Evolutionary conservation across 2,329 filamentous ascomycete genomes (phyloP), one percentile per base, ranked within the genome.

Genomic region (Chaetomiaceae sp.): DNA sequence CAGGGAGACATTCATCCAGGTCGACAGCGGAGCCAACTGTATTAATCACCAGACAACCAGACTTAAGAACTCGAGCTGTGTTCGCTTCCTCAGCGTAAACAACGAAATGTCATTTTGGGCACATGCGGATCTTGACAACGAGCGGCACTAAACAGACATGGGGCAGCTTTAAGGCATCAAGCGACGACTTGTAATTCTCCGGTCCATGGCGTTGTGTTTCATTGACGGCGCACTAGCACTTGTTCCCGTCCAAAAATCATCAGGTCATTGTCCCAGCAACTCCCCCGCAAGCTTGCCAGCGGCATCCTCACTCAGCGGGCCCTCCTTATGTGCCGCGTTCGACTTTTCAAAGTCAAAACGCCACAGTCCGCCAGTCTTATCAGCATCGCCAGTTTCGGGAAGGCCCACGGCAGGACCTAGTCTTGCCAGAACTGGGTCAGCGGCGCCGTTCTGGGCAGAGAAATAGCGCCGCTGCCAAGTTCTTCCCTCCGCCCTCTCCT

Each of bases 391-490:
- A 54, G 76, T 70, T 0, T 68, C 55, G 2, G 72, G 67, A 14
- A 82, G 63, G 4, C 78, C 76, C 2, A 75, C 74, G 16, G 66
- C 56, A 8, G 65, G 55, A 14, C 75, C 78, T 10, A 82, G 67
- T 10, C 61, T 55, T 44, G 68, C 61, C 13, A 82, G 72, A 0
- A 73, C 66, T 7, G 65, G 55, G 52, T 82, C 79, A 0, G 64
- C 54, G 16, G 51, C 60, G 12, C 69, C 71, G 54, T 74, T 64
- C 62, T 78, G 62, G 62, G 68, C 62, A 51, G 75, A 81, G 71
- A 97, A 99, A 73, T 93, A 97, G 48, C 86, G 79, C 40, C 90
- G 79, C 63, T 90, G 79, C 92, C 93, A 99, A 35, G 81, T 75
- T 38, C 78, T 78, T 17, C 83, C 83, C 60, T 90, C 87, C n/a